These are phyloP conservation scores for Prunus fruticosa DNA, from an alignment of 306 rosid genomes.

Conservation along the genomic window DNA sequence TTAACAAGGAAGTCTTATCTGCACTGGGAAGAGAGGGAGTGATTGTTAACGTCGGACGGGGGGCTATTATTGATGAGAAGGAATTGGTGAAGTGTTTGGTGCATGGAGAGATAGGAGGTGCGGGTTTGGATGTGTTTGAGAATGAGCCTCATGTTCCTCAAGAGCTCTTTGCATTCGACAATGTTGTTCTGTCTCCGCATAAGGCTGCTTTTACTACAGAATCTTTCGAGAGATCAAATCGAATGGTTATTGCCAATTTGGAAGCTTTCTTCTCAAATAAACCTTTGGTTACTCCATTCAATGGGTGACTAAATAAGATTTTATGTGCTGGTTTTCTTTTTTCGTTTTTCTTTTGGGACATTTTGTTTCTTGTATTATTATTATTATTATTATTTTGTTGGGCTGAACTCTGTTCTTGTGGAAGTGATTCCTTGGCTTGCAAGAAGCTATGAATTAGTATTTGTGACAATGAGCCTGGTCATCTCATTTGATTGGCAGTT, in stretches of 20 bases:
- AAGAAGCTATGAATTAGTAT: too few relatives aligned
- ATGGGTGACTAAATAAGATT: too few relatives aligned
- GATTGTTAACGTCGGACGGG: constrained; percentile 49
- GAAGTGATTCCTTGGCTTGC: too few relatives aligned
- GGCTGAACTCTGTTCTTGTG: too few relatives aligned
- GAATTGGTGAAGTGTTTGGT: constrained; percentile 36
- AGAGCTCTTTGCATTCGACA: constrained; percentile 37
- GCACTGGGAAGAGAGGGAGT: constrained; percentile 47
- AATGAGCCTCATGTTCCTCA: constrained; percentile 46
- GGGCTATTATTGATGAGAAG: constrained; percentile 48
- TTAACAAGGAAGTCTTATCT: constrained; percentile 32
- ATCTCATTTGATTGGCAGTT: too few relatives aligned
- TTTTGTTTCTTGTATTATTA: too few relatives aligned
- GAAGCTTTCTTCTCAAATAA: constrained; percentile 48
- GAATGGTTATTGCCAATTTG: constrained; percentile 34
- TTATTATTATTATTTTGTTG: rapidly evolving
- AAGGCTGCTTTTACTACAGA: constrained; percentile 30
- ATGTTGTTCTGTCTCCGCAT: constrained; percentile 57
- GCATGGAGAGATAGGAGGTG: constrained; percentile 40
- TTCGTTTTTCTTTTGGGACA: too few relatives aligned
- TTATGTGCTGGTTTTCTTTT: too few relatives aligned
- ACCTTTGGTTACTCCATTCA: constrained; percentile 29
- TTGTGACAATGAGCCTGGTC: too few relatives aligned
- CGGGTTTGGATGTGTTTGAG: constrained; percentile 62
- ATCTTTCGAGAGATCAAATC: constrained; percentile 4